Base-by-base conservation (phyloP, 148 eudicot species). In the Talinum fruticosum region DNA sequence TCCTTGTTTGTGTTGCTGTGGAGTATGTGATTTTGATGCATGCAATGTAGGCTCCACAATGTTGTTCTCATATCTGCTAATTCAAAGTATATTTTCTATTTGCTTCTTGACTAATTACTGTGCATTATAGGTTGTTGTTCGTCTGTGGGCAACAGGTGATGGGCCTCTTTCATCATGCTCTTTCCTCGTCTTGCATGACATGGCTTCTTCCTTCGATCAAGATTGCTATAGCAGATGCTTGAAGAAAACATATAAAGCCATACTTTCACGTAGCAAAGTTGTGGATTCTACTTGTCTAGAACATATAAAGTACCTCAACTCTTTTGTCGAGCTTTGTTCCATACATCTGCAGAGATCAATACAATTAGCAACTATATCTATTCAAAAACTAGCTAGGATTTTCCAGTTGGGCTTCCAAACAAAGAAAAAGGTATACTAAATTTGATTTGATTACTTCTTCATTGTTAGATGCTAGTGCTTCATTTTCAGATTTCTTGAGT, bases 81-180 rank as follows among this genome's bases (percentile, higher is more conserved):
- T 23, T 47, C 6, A 0, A 49, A 73, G 33, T 41, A 37, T 64
- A 29, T 59, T 54, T 73, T 44, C 71, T 12, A 36, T 75, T 16
- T n/a, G 51, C 75, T 69, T 45, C 51, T 61, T 69, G 66, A 37
- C 71, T 79, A 30, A 34, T 19, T 38, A 69, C 38, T 76, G 61
- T 54, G 59, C 59, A 70, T 36, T 89, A 72, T 93, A 96, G 99
- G 88, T 81, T 83, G 76, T 89, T 65, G 88, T 93, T 75, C 88
- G 86, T 82, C 82, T 96, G 71, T 96, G 99, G 99, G 92, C 86
- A 66, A 87, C 93, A 24, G 89, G 93, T 69, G 87, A 87, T 51
- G 93, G 85, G 61, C 74, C 78, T 76, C 88, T 96, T 29, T 84
- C 98, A 69, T 82, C 90, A 73, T 82, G 84, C 86, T 87, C 99